Base-by-base conservation (phyloP, 257 asterid species). In the Nicotiana undulata region DNA sequence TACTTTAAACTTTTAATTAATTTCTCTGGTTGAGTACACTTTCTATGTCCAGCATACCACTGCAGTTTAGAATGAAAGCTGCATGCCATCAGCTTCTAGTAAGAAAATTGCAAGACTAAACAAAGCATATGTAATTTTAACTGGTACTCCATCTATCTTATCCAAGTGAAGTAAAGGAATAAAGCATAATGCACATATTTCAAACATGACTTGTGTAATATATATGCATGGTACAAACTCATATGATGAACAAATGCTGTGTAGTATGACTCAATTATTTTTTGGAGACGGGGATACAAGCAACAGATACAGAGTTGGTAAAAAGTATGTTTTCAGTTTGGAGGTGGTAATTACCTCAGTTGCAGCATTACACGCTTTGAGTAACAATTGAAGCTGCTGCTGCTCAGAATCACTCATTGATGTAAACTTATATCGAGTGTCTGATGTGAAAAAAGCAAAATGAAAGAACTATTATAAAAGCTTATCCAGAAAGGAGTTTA, bases 311-410 rank as follows among this genome's bases (percentile, higher is more conserved):
- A 67, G 58, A 70, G 44, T 13, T n/a, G 20, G 7, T 70, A 55
- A 76, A 17, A 12, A 1, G n/a, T 34, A 29, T 44, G 31, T 18
- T 76, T n/a, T 37, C 37, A 9, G 20, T 18, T 24, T 4, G 67
- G 9, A 55, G 49, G 44, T 31, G 31, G 31, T 76, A 76, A 55
- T 76, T 1, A 76, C 80, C 52, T 76, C 80, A 17, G 44, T 20
- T 4, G 52, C 52, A 55, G 51, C 13, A 76, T 29, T 55, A 34
- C 80, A 76, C 29, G 80, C 80, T 55, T 15, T 31, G 53, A 5
- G 52, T 15, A 76, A 37, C 18, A 76, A 55, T 31, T 55, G 67
- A 76, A 76, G 80, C 52, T 76, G 53, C 10, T 76, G 80, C 31
- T 29, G 18, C 13, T 76, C 53, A 6, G 66, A 3, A 4, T 55